A percentile compares a stretch with the other conserved stretches of the same genome.
These are phyloP conservation scores for Platanthera guangdongensis DNA, from an alignment of 106 monocot genomes.

Conservation along the genomic window DNA sequence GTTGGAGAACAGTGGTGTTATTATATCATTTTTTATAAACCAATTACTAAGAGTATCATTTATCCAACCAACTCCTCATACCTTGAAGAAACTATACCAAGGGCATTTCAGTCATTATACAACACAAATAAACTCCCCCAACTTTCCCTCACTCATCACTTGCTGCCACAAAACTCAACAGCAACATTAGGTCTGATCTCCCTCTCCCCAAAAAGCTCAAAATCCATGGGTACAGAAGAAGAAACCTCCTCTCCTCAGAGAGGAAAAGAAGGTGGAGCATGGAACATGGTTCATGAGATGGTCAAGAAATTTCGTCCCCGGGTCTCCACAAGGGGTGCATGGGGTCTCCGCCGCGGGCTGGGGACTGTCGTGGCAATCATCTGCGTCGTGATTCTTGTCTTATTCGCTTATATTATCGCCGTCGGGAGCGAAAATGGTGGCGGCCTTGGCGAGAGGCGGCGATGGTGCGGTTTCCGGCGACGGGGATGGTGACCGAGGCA, in stretches of 20 bases:
- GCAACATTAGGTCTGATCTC: background rate
- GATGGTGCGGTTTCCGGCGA: background rate
- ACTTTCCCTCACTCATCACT: background rate
- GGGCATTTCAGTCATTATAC: background rate
- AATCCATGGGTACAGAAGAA: background rate
- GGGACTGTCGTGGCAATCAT: slow-evolving; percentile 12
- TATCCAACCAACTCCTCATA: background rate
- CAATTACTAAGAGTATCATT: background rate
- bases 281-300: slow-evolving; percentile 9
- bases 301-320: slow-evolving; percentile 9
- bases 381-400: slow-evolving; percentile 14
- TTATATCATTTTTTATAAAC: background rate
- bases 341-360: slow-evolving; percentile 15
- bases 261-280: background rate
- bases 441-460: background rate
- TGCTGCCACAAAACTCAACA: background rate
- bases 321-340: background rate
- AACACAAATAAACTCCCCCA: background rate
- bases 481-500: background rate
- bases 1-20: no score
- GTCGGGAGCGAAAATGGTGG: background rate
- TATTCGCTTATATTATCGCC: no score
- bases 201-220: background rate
- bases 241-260: background rate
- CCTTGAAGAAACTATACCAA: background rate